phyloP scores from a whole-genome alignment of 2,329 filamentous ascomycete genomes.

The Clarireedia hainanense region DNA sequence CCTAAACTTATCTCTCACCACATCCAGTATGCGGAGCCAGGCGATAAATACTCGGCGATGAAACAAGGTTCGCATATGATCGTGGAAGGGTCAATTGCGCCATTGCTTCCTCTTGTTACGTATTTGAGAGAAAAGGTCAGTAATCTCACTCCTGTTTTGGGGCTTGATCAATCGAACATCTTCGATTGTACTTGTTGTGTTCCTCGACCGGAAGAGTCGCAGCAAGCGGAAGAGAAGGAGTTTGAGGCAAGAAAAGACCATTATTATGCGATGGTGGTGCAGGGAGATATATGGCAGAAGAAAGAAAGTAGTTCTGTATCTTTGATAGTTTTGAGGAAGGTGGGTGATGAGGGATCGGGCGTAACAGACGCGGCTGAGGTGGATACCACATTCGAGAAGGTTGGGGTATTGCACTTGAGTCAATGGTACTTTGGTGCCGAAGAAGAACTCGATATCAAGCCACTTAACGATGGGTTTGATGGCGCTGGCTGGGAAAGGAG shows the following conservation, averaged over 20 bases:
- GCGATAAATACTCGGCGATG: neutral
- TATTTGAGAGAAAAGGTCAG: neutral
- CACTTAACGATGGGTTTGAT: neutral
- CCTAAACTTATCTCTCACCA: neutral
- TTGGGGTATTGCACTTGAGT: neutral
- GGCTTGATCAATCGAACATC: neutral
- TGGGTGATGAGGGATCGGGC: neutral
- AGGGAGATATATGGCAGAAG: neutral
- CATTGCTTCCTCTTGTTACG: neutral
- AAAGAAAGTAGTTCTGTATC: neutral
- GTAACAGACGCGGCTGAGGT: neutral
- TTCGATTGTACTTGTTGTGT: neutral
- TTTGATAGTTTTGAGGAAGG: neutral
- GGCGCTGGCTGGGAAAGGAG: neutral
- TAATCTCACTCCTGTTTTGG: neutral
- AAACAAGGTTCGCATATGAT: neutral
- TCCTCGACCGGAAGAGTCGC: neutral
- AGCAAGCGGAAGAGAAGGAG: neutral
- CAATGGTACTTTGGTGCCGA: neutral
- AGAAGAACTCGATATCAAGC: neutral
- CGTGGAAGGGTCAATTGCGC: neutral
- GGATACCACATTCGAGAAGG: neutral
- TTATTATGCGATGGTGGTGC: neutral
- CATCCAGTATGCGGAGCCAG: neutral
- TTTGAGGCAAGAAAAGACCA: neutral